Evolutionary conservation across 176 grass and related monocot genomes (phyloP), one percentile per base, ranked within the genome.

Genomic region (Ananas comosus): DNA sequence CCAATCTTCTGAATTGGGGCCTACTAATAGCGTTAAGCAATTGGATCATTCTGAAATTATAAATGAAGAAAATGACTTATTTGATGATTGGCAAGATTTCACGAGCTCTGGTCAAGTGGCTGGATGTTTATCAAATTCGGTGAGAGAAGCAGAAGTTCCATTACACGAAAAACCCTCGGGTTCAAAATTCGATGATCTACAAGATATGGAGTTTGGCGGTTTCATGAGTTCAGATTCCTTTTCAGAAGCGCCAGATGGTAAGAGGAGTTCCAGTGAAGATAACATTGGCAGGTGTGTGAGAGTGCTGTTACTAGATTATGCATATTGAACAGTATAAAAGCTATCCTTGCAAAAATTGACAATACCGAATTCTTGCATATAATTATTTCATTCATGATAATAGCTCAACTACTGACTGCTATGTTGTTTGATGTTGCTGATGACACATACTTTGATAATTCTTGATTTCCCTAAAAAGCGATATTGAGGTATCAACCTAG

Each of bases 1-100:
- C 71, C 74, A 64, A 64, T 24, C 61, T 78, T 72, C 81, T 76
- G 76, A 82, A 70, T 64, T 82, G 64, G 82, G 88, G 85, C 48
- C 81, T 80, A 49, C 47, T 9, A 22, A 61, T 52, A 84, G 79
- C 75, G 27, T 67, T 67, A 53, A 52, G 56, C 68, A 49, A 54
- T 68, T 67, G 48, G 56, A 33, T 51, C 56, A 14, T 74, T 50
- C 50, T 49, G 65, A 75, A 81, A 72, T 72, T 33, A 49, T 71
- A 50, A 82, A 85, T 56, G 72, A 82, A 85, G 80, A 56, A 74
- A 64, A 75, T 19, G 75, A 74, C 58, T 67, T 77, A 71, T 72
- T 79, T 78, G 83, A 82, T 78, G 54, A 63, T 73, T 92, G 80
- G 86, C 76, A 85, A 49, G 82, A 88, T 92, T 88, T 88, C 65